phyloP scores from a whole-genome alignment of 176 grass and related monocot genomes.

The Canna indica region DNA sequence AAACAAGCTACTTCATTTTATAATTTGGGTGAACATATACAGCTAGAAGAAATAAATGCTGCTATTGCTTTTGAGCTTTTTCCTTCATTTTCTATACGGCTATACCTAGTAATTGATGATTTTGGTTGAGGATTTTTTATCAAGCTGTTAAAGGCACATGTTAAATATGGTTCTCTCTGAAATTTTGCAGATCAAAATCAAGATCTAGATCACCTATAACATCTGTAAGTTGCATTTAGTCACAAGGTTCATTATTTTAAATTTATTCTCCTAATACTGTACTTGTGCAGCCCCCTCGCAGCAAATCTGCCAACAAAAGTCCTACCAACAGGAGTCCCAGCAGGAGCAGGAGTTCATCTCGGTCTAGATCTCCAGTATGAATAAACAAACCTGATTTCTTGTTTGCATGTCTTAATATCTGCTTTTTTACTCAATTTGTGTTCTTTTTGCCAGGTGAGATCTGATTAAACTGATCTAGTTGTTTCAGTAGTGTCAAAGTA shows the following conservation, averaged over 20 bases:
- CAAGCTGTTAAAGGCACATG: constrained; percentile 48
- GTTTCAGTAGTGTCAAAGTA: neutral
- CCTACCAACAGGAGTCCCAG: neutral
- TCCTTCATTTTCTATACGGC: constrained; percentile 16
- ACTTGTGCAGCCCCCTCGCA: neutral
- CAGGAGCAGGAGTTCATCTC: neutral
- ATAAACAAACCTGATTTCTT: neutral
- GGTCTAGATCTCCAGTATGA: neutral
- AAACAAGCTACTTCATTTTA: too few species aligned
- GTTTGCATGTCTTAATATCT: neutral
- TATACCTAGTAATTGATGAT: constrained; percentile 7
- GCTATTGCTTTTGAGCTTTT: constrained; percentile 24
- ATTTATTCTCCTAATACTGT: neutral
- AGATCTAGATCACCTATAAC: constrained; percentile 51
- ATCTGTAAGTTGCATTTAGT: constrained; percentile 36
- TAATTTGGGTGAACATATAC: too few species aligned
- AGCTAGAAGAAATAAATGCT: constrained; percentile 10
- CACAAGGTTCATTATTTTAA: neutral
- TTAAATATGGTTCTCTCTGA: constrained; percentile 47
- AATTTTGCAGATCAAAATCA: constrained; percentile 71
- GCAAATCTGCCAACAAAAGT: neutral
- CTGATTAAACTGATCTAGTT: neutral
- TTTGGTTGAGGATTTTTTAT: constrained; percentile 24
- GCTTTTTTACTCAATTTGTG: neutral
- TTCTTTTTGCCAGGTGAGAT: neutral